Percentiles rank a stretch among this genome's conserved stretches.
Evolutionary conservation across 352 stramenopile species (phyloP).

Genomic region (Phytophthora cryptogea): DNA sequence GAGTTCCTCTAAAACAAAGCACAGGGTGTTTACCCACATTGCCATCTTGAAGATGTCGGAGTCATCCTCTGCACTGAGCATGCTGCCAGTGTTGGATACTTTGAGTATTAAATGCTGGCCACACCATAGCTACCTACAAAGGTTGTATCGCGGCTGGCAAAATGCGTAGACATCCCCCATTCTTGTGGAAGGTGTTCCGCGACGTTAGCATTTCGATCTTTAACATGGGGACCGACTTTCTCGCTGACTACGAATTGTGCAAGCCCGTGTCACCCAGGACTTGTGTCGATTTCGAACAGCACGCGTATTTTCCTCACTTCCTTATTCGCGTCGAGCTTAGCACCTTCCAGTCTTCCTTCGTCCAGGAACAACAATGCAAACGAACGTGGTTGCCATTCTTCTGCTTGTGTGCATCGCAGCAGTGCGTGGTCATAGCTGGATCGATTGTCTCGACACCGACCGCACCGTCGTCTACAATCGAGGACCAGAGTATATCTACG

Average conservation of each 20-base stretch:
- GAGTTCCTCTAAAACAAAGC: too few relatives aligned
- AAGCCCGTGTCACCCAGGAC: constrained; percentile 17
- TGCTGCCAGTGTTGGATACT: too few relatives aligned
- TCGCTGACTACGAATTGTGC: constrained; percentile 9
- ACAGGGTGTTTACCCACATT: too few relatives aligned
- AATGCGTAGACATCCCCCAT: too few relatives aligned
- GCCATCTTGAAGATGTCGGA: too few relatives aligned
- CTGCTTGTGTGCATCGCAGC: constrained; percentile 16
- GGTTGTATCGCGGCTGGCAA: too few relatives aligned
- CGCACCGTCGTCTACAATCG: constrained; percentile 62
- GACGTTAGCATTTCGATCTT: too few relatives aligned
- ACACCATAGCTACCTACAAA: too few relatives aligned
- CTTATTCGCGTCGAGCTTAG: constrained; percentile 12
- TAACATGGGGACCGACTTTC: constrained; percentile 19
- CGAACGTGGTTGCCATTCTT: constrained; percentile 12
- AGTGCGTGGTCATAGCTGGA: constrained; percentile 57
- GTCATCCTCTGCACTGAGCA: too few relatives aligned
- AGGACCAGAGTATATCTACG: constrained; percentile 58
- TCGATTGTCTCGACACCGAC: constrained; percentile 74
- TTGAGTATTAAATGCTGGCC: too few relatives aligned
- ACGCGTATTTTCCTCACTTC: constrained; percentile 12
- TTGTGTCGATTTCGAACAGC: constrained; percentile 13
- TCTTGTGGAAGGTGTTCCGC: constrained; percentile 2
- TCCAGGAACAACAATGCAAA: constrained; percentile 14
- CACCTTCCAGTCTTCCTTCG: constrained; percentile 17